A percentile compares a stretch with the other conserved stretches of the same genome.
Conservation (phyloP, 2,329 filamentous ascomycete genomes). For the Aureobasidium sp. region DNA sequence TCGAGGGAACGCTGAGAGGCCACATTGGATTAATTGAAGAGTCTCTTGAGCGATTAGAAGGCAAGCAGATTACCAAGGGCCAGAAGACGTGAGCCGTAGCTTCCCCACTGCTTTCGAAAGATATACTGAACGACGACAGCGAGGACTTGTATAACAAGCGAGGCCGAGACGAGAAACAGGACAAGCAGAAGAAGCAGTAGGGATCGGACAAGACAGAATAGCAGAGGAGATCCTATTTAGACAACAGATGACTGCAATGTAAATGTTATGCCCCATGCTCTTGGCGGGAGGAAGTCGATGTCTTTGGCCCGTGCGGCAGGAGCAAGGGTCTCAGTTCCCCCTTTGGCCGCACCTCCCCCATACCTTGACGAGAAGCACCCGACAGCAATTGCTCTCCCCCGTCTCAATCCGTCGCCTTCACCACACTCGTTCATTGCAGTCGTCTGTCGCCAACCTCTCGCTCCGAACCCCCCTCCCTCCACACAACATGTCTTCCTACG, state of each 20-base stretch:
- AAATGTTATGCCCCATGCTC: slow-evolving; percentile 8
- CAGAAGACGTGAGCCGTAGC: slow-evolving; percentile 30
- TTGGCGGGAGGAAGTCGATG: not conserved
- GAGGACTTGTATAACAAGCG: slow-evolving; percentile 26
- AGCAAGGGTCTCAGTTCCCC: slow-evolving; percentile 7
- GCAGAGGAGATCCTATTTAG: not conserved
- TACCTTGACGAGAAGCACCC: not conserved
- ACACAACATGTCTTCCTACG: slow-evolving; percentile 13
- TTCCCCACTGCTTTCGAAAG: not conserved
- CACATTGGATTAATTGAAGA: slow-evolving; percentile 45
- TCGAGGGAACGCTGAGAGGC: slow-evolving; percentile 42
- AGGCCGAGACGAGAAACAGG: slow-evolving; percentile 23
- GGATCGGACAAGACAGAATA: too few species aligned
- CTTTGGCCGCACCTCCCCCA: slow-evolving; percentile 14
- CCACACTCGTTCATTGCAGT: slow-evolving; percentile 5
- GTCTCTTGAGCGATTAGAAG: slow-evolving; percentile 39
- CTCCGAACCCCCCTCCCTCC: not conserved
- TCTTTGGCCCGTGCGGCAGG: slow-evolving; percentile 9
- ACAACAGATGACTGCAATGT: not conserved
- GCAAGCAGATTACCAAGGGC: slow-evolving; percentile 29
- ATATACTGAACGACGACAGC: slow-evolving; percentile 12
- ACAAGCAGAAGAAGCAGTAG: slow-evolving; percentile 15
- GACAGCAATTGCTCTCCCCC: not conserved
- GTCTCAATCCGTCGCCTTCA: not conserved
- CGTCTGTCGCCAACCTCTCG: not conserved